Conservation (phyloP, 768 basidiomycete genomes). For the Pluteus cervinus region DNA sequence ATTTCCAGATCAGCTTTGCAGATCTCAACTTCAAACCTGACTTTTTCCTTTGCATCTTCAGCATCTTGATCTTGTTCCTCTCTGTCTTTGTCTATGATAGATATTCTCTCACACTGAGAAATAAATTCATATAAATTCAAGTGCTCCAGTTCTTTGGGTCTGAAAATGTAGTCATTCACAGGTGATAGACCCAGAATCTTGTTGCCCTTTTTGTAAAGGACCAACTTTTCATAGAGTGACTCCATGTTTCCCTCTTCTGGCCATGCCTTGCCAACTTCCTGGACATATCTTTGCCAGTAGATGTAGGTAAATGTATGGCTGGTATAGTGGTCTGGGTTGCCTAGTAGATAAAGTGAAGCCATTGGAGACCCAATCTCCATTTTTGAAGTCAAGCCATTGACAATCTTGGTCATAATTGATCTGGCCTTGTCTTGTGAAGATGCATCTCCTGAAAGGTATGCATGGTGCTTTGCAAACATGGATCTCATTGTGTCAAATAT, state of each 20-base stretch:
- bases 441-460: slow-evolving; percentile 5
- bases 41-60: not conserved
- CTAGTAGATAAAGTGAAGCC: slow-evolving; percentile 20
- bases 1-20: slow-evolving; percentile 6
- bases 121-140: slow-evolving; percentile 24
- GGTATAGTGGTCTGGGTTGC: slow-evolving; percentile 25
- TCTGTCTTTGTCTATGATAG: slow-evolving; percentile 3
- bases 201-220: slow-evolving; percentile 11
- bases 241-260: slow-evolving; percentile 6
- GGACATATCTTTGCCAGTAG: slow-evolving; percentile 21
- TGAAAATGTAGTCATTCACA: slow-evolving; percentile 16
- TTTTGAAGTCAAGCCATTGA: slow-evolving; percentile 19
- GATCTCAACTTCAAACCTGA: not conserved
- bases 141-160: slow-evolving; percentile 14
- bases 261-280: slow-evolving; percentile 12
- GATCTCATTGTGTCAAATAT: slow-evolving; percentile 2
- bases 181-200: slow-evolving; percentile 14
- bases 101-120: slow-evolving; percentile 8
- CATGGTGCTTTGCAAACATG: slow-evolving; percentile 13
- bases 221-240: slow-evolving; percentile 12
- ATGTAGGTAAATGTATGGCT: slow-evolving; percentile 21
- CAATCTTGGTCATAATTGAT: slow-evolving; percentile 13
- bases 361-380: slow-evolving; percentile 27
- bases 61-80: not conserved
- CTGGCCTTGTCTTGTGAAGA: slow-evolving; percentile 8